Evolutionary conservation across 2,329 filamentous ascomycete species (phyloP), one percentile per base, ranked within the genome.

Genomic region (Thielaviopsis ethacetica): DNA sequence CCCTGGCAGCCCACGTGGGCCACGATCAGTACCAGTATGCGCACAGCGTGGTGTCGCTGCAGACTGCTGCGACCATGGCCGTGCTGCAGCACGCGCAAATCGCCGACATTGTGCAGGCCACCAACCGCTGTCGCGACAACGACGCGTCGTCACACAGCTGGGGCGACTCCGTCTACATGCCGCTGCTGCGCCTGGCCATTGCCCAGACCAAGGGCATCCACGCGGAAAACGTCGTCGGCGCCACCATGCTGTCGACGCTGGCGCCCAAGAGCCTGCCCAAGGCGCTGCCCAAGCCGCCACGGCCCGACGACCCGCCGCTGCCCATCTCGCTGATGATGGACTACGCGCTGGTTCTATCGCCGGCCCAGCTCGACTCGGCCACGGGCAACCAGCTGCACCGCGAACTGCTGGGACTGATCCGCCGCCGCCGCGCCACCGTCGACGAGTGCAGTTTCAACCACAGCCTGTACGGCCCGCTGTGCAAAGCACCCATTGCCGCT

Each of bases 51-150:
- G 53, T 61, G 21, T 61, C 59, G 1, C 24, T 61, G 7, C 59
- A 61, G 27, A 58, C 59, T 12, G 44, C 55, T 17, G 59, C 59
- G 3, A 53, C 55, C 19, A 61, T 61, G 59, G 59, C 59, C 6
- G 55, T 61, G 4, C 27, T 61, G 9, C 59, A 61, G 34, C 59
- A 61, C 27, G 22, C 52, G 1, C 55, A 57, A 21, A 61, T 61
- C 21, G 30, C 30, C 17, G 55, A 57, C 13, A 57, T 61, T 34
- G 59, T 61, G 13, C 24, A 55, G 15, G 59, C 59, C 10, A 61
- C 59, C 6, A 51, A 61, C 53, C 44, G 49, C 44, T 58, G 53
- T 30, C 59, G 59, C 2, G 55, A 61, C 21, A 54, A 27, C 19
- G 59, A 55, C 27, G 56, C 56, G 17, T 50, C 52, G 12, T 44